phyloP scores from a whole-genome alignment of 2,329 filamentous ascomycete species.

The Hymenoscyphus salicellus region DNA sequence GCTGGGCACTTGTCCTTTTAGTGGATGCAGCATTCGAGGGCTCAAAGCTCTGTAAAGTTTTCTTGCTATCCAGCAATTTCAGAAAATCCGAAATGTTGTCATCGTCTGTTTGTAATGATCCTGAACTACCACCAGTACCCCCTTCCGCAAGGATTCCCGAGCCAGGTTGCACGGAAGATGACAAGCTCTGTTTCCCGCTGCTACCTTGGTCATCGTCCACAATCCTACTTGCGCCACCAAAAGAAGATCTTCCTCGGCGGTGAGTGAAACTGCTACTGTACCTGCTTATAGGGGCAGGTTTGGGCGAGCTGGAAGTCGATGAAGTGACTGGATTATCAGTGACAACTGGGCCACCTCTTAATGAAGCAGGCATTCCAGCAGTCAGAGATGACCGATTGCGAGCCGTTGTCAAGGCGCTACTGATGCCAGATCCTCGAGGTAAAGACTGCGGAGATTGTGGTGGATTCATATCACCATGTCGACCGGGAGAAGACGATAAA shows the following conservation, averaged over 20 bases:
- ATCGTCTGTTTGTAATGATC: slow-evolving; percentile 72
- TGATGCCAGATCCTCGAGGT: slow-evolving; percentile 47
- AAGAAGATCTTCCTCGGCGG: slow-evolving; percentile 73
- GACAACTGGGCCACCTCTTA: slow-evolving; percentile 62
- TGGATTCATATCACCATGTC: slow-evolving; percentile 32
- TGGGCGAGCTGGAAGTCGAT: slow-evolving; percentile 72
- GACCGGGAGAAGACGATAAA: slow-evolving; percentile 79
- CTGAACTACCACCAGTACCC: slow-evolving; percentile 60
- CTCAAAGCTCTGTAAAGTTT: slow-evolving; percentile 79
- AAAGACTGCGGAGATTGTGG: slow-evolving; percentile 56
- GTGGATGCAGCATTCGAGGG: slow-evolving; percentile 65
- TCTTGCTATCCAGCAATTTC: slow-evolving; percentile 81
- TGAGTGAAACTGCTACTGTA: slow-evolving; percentile 96
- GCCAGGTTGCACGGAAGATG: slow-evolving; percentile 67
- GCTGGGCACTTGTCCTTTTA: slow-evolving; percentile 72
- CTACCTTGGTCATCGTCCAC: slow-evolving; percentile 71
- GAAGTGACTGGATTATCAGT: slow-evolving; percentile 61
- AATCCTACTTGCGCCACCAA: slow-evolving; percentile 64
- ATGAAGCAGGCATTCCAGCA: slow-evolving; percentile 70
- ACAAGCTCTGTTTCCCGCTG: slow-evolving; percentile 77
- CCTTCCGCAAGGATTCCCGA: slow-evolving; percentile 76
- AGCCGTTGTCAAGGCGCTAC: slow-evolving; percentile 52
- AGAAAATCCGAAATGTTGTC: slow-evolving; percentile 93
- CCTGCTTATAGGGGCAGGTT: slow-evolving; percentile 71
- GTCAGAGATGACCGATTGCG: slow-evolving; percentile 71